Evolutionary conservation across 2,329 filamentous ascomycete species (phyloP), one percentile per base, ranked within the genome.

Genomic region (Diplodia scrobiculata): DNA sequence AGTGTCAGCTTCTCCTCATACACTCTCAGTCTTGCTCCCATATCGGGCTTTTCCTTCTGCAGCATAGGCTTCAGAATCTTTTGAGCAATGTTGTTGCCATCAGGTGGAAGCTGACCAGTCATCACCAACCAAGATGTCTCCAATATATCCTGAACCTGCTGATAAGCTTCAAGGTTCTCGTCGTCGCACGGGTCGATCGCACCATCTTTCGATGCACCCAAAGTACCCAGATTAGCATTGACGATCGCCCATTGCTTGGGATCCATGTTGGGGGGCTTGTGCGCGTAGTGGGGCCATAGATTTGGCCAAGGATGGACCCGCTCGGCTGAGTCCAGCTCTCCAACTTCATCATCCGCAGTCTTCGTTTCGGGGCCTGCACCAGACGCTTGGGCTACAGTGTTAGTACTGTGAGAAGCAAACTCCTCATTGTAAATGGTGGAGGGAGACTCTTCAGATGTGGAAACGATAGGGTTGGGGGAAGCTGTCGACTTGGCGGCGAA

Each of bases 251-350:
- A 62, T 14, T 50, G 10, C 19, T 13, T 14, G 2, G 21, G 27
- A 3, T 19, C 10, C 6, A 50, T n/a, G 10, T 10, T 14, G 1
- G 45, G 27, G 2, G 19, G 25, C 45, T 62, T 62, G 17, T 50
- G 58, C 11, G 2, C 5, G 38, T 48, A 47, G 1, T 34, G 25
- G 17, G 25, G 2, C 63, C 63, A 65, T 17, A 65, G 32, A 6
- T 65, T n/a, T 5, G 63, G 63, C 63, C 63, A 65, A 2, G 63
- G 63, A 5, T 65, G 52, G 3, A 65, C 41, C 1, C 55, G 41
- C 7, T 58, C 41, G 1, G 14, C 14, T 6, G 41, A 29, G 9
- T 54, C 25, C 7, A 32, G 27, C n/a, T 27, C 6, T 25, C 19
- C 45, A 58, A 13, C n/a, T 10, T 32, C 17, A 10, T 36, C 11